A percentile compares a stretch with the other conserved stretches of the same genome.
Evolutionary conservation across 2,329 filamentous ascomycete genomes (phyloP).

Genomic region (Diaporthe humulicola): DNA sequence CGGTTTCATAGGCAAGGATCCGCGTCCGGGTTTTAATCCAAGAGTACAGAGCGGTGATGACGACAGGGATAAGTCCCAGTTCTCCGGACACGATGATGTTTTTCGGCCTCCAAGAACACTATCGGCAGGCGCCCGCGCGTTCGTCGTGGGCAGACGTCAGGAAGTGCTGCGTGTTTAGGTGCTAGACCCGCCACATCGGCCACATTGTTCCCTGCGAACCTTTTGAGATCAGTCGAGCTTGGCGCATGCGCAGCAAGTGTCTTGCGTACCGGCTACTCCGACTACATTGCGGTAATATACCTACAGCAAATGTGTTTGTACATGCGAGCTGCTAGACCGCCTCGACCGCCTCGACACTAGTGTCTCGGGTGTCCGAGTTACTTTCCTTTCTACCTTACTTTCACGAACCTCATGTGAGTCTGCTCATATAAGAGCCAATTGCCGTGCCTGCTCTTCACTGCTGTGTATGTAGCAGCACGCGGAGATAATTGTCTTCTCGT

Average conservation of each 20-base stretch:
- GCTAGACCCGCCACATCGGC: slow-evolving; percentile 36
- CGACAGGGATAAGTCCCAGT: slow-evolving; percentile 35
- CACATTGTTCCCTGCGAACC: slow-evolving; percentile 12
- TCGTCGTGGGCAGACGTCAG: slow-evolving; percentile 15
- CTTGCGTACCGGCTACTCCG: slow-evolving; percentile 35
- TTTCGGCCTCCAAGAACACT: slow-evolving; percentile 24
- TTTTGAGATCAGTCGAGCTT: slow-evolving; percentile 29
- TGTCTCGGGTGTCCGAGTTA: slow-evolving; percentile 37
- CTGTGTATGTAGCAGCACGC: neutral
- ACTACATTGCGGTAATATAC: slow-evolving; percentile 26
- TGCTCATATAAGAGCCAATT: slow-evolving; percentile 20
- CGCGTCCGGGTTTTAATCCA: slow-evolving; percentile 28
- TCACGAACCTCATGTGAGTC: slow-evolving; percentile 18
- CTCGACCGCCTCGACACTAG: slow-evolving; percentile 35
- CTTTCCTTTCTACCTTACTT: slow-evolving; percentile 29
- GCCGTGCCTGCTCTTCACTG: slow-evolving; percentile 8
- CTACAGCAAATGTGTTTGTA: slow-evolving; percentile 30
- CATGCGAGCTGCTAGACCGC: slow-evolving; percentile 37
- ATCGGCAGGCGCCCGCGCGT: slow-evolving; percentile 17
- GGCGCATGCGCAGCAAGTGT: slow-evolving; percentile 26
- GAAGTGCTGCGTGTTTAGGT: slow-evolving; percentile 22
- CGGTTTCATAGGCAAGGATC: slow-evolving; percentile 38
- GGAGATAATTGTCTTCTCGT: neutral
- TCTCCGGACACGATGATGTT: slow-evolving; percentile 33
- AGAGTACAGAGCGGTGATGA: slow-evolving; percentile 33